Conservation (phyloP, 345 rosid species). For the Euphorbia lathyris region DNA sequence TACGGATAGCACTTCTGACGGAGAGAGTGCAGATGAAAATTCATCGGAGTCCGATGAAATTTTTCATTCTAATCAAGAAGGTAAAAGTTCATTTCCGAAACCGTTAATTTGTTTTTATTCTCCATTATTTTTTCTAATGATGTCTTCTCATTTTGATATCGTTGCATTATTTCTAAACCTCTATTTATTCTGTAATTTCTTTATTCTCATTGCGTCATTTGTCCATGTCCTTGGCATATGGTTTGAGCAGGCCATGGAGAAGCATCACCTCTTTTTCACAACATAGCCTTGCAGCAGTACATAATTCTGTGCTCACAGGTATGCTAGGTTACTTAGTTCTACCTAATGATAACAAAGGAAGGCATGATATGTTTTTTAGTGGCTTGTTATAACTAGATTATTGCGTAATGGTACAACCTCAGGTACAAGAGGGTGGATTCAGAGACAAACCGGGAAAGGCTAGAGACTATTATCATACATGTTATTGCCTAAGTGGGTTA, state of each 20-base stretch:
- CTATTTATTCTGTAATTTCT: not conserved
- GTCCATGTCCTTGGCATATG: slow-evolving; percentile 20
- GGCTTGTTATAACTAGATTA: not conserved
- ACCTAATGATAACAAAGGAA: not conserved
- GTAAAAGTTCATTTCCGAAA: slow-evolving; percentile 23
- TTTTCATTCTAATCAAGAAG: slow-evolving; percentile 33
- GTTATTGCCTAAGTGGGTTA: slow-evolving; percentile 89
- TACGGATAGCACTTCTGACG: slow-evolving; percentile 40
- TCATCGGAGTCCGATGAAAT: slow-evolving; percentile 28
- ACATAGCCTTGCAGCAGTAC: slow-evolving; percentile 80
- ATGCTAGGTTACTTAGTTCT: slow-evolving; percentile 7
- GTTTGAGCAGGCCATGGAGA: slow-evolving; percentile 22
- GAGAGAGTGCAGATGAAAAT: slow-evolving; percentile 32
- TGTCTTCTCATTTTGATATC: not conserved
- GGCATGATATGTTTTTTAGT: not conserved
- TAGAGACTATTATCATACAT: slow-evolving; percentile 82
- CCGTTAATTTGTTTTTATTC: not conserved
- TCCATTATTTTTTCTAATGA: not conserved
- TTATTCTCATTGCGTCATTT: not conserved
- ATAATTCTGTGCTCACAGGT: slow-evolving; percentile 85
- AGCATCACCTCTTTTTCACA: slow-evolving; percentile 57
- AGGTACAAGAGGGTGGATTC: slow-evolving; percentile 74
- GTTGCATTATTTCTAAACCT: not conserved
- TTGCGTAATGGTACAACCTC: slow-evolving; percentile 15
- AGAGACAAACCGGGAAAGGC: slow-evolving; percentile 81